These are phyloP conservation scores for Cavenderia fasciculata DNA, from an alignment of 78 protist species.

Conservation along the genomic window DNA sequence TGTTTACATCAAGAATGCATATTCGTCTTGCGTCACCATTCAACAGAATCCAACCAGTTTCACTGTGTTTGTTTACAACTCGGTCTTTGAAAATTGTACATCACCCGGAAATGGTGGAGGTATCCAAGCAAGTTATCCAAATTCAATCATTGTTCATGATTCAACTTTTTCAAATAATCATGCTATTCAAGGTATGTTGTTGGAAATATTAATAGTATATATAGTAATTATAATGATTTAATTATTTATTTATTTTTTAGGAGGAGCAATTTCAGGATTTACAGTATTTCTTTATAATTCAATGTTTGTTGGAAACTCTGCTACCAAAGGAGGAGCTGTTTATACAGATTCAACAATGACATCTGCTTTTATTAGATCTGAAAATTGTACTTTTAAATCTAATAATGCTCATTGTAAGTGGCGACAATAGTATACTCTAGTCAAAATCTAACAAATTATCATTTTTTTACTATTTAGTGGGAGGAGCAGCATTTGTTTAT, in stretches of 20 bases:
- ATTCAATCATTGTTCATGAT: background rate
- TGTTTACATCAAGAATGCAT: background rate
- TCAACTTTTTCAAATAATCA: background rate
- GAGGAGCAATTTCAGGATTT: no score
- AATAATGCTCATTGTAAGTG: no score
- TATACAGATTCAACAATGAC: background rate
- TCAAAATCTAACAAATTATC: no score
- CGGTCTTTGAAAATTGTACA: conserved; percentile 2
- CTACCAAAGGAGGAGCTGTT: conserved; percentile 14
- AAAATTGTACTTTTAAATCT: no score
- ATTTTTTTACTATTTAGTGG: no score
- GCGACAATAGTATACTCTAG: no score
- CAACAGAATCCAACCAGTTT: background rate
- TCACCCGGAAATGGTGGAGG: conserved; percentile 25
- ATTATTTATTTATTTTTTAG: no score
- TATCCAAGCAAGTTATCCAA: conserved; percentile 7
- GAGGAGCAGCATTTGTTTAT: no score
- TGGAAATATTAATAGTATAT: no score
- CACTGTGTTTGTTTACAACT: background rate
- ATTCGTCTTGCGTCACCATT: background rate
- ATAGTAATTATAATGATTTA: no score
- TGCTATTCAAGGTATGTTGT: background rate
- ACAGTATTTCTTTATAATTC: no score
- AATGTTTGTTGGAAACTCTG: no score
- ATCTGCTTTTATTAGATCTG: background rate